Base-by-base conservation (phyloP, 352 stramenopile species). In the Aphanomyces cochlioides region DNA sequence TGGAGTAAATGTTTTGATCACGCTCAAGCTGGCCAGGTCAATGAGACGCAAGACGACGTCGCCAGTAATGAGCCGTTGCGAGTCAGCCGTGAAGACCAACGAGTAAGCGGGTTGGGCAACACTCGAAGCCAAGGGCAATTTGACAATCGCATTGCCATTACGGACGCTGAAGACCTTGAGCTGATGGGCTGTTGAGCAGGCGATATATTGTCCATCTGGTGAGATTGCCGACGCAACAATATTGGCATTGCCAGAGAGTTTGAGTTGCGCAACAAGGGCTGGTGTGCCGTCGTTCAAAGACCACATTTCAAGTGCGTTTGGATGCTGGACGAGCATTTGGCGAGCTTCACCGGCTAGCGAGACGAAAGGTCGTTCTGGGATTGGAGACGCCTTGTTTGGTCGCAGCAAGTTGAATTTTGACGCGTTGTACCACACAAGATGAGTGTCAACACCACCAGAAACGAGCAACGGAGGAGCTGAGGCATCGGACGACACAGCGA, bases 371-470 rank as follows among this genome's bases (percentile, higher is more conserved):
- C 75, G 83, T 74, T 92, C 84, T 58, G 87, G 84, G 81, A 92
- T 97, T 36, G 93, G 96, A 74, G 90, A 92, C 54, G 95, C 89
- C 73, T 96, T 96, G 74, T 77, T 82, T 6, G 95, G 92, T 1
- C 93, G 87, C 67, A 81, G 78, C 19, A 87, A 83, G 73, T 87
- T 82, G 75, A 98, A 98, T 41, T 82, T 87, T 47, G 81, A 73
- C 21, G 89, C 86, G 56, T 80, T 76, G 78, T 98, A 98, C 73
- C 87, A 96, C 54, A 96, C 95, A 6, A 98, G 73, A 78, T 97
- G 93, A 13, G 93, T 98, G 85, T 98, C 95, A 56, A 98, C 84
- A 58, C 95, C 91, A 36, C 89, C 93, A 13, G 90, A 98, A 17
- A 97, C 88, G 37, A 98, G 79, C 43, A 96, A 74, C 3, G 78